phyloP scores from a whole-genome alignment of 345 rosid species.

The Eucalyptus regnans region DNA sequence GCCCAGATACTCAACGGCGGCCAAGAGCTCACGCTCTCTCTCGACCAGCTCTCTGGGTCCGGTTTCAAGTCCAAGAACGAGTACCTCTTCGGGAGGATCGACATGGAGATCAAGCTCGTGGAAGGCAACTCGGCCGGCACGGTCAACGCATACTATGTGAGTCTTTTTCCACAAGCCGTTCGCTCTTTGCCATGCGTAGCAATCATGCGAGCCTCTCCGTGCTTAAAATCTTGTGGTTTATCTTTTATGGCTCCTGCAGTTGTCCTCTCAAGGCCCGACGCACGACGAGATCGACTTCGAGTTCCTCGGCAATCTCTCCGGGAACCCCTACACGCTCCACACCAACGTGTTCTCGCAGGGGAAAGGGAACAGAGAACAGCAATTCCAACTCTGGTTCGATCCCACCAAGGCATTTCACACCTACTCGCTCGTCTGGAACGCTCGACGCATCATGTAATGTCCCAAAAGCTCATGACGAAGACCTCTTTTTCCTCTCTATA shows the following conservation, averaged over 20 bases:
- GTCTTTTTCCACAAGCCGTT: background rate
- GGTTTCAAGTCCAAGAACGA: slow-evolving; percentile 51
- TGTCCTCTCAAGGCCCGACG: background rate
- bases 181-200: background rate
- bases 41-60: slow-evolving; percentile 39
- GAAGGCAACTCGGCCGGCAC: slow-evolving; percentile 56
- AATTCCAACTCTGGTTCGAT: slow-evolving; percentile 2
- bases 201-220: background rate
- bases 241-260: background rate
- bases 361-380: slow-evolving; percentile 6
- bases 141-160: slow-evolving; percentile 46
- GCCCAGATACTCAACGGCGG: slow-evolving; percentile 31
- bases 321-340: slow-evolving; percentile 2
- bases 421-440: background rate
- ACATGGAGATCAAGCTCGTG: slow-evolving; percentile 46
- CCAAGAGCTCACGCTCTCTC: slow-evolving; percentile 10
- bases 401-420: slow-evolving; percentile 1
- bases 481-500: background rate
- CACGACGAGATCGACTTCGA: slow-evolving; percentile 6
- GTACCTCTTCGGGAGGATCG: slow-evolving; percentile 34
- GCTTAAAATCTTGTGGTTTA: background rate
- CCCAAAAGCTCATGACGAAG: background rate
- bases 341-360: slow-evolving; percentile 2
- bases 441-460: background rate
- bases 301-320: slow-evolving; percentile 2